Base-by-base conservation (phyloP, 1,284 basidiomycete genomes). In the Neonothopanus nambi region DNA sequence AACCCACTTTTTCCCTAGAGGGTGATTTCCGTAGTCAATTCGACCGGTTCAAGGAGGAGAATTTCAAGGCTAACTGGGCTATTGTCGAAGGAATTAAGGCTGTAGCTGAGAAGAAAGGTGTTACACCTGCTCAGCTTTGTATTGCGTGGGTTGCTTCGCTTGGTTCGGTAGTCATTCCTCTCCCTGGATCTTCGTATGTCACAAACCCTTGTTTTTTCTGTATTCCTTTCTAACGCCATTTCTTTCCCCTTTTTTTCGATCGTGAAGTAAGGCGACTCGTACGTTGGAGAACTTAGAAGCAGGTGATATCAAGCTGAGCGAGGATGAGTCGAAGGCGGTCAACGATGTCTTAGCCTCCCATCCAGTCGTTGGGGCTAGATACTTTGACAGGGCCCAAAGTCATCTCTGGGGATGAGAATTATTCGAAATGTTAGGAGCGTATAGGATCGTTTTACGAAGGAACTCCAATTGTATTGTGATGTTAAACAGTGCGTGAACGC, bases 131-230 rank as follows among this genome's bases (percentile, higher is more conserved):
- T 0, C 85, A 88, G 65, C 69, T 89, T 12, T 73, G 76, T 36
- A 71, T 89, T 36, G 84, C 85, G 0, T 89, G 84, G 83, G 73
- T 87, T 8, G 63, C 70, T 23, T 64, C 71, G 1, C 71, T 77
- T 42, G 78, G 75, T 15, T 64, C 67, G 17, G n/a, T n/a, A n/a
- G n/a, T n/a, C n/a, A n/a, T n/a, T n/a, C n/a, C n/a, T n/a, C n/a
- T n/a, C n/a, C n/a, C n/a, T n/a, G n/a, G n/a, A n/a, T n/a, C n/a
- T n/a, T n/a, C n/a, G n/a, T n/a, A n/a, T n/a, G n/a, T n/a, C n/a
- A n/a, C n/a, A n/a, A n/a, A n/a, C n/a, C n/a, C n/a, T n/a, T n/a
- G n/a, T n/a, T n/a, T n/a, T 18, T n/a, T n/a, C n/a, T n/a, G n/a
- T n/a, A 33, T n/a, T n/a, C n/a, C n/a, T n/a, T n/a, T n/a, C n/a